phyloP scores from a whole-genome alignment of 2,329 filamentous ascomycete genomes.

The Fusarium sp. region DNA sequence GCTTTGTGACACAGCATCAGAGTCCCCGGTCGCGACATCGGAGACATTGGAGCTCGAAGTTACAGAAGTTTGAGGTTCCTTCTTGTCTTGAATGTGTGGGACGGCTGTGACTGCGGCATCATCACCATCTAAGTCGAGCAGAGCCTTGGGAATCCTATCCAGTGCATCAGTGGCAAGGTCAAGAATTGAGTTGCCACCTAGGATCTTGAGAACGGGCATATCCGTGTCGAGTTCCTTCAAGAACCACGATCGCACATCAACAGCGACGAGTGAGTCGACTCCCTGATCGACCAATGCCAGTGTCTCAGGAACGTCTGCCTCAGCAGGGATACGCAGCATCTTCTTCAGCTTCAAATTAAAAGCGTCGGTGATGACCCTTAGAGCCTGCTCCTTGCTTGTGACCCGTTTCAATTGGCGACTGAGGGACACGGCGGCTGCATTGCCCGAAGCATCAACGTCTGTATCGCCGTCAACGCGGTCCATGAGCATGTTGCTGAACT shows the following conservation, averaged over 20 bases:
- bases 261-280: slow-evolving; percentile 53
- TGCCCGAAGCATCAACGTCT: slow-evolving; percentile 6
- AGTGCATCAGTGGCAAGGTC: slow-evolving; percentile 18
- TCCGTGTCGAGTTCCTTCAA: slow-evolving; percentile 60
- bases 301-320: slow-evolving; percentile 5
- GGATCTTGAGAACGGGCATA: slow-evolving; percentile 62
- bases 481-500: slow-evolving; percentile 18
- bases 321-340: slow-evolving; percentile 9
- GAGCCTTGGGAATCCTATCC: slow-evolving; percentile 5
- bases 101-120: neutral
- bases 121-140: slow-evolving; percentile 1
- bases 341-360: slow-evolving; percentile 18
- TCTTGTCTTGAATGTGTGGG: neutral
- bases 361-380: slow-evolving; percentile 6
- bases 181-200: slow-evolving; percentile 34
- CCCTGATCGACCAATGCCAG: slow-evolving; percentile 28
- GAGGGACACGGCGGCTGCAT: slow-evolving; percentile 5
- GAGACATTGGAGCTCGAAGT: slow-evolving; percentile 2
- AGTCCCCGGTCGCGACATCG: slow-evolving; percentile 6
- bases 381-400: slow-evolving; percentile 6
- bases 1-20: slow-evolving; percentile 7
- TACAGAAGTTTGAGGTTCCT: neutral
- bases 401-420: slow-evolving; percentile 13
- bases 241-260: slow-evolving; percentile 65
- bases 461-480: slow-evolving; percentile 1